phyloP scores from a whole-genome alignment of 352 stramenopile genomes.

The Pythium volutum region DNA sequence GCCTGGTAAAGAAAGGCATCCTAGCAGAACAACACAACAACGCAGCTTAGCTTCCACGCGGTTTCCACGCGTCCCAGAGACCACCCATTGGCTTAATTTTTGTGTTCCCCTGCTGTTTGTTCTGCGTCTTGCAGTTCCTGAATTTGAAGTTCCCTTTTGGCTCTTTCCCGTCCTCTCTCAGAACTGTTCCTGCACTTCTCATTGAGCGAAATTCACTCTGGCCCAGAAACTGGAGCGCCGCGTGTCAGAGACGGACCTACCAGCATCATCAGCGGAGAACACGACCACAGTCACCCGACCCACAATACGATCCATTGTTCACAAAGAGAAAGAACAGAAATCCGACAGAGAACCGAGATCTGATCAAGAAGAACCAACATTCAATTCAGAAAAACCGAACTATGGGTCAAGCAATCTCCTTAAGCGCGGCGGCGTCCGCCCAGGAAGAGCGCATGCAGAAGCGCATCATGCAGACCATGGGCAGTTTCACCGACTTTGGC shows the following conservation, averaged over 20 bases:
- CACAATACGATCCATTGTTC: neutral
- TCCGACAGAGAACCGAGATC: conserved; percentile 2
- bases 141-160: conserved; percentile 18
- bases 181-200: neutral
- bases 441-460: conserved; percentile 77
- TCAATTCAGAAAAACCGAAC: no score
- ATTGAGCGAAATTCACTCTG: neutral
- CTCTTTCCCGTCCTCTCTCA: neutral
- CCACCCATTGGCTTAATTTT: neutral
- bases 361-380: conserved; percentile 2
- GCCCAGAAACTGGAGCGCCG: neutral
- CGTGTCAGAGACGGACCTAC: neutral
- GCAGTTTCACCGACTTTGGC: conserved; percentile 68
- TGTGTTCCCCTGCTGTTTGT: conserved; percentile 7
- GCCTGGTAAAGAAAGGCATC: no score
- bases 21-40: conserved; percentile 10
- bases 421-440: conserved; percentile 20
- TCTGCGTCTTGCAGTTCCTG: conserved; percentile 4
- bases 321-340: neutral
- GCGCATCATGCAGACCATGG: conserved; percentile 62
- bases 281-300: neutral
- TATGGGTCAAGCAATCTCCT: conserved; percentile 70
- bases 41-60: conserved; percentile 1
- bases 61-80: neutral
- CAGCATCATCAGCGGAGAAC: neutral